Evolutionary conservation across 257 asterid genomes (phyloP).

Genomic region (Solanum lignicaule): DNA sequence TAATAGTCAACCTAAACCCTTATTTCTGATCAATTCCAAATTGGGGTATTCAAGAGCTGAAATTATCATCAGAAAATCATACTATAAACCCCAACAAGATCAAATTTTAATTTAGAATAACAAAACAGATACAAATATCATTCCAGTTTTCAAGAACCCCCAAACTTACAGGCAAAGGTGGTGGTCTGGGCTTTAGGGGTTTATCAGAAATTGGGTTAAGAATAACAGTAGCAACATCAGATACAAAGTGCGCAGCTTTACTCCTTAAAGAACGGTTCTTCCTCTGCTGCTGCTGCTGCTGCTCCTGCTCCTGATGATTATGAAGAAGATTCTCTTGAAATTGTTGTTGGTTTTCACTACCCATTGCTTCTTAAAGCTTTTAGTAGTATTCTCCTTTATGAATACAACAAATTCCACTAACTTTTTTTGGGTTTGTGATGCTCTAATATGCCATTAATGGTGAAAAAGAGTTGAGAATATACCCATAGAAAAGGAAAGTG

Average conservation of each 20-base stretch:
- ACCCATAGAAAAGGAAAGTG: not conserved
- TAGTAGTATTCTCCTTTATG: not conserved
- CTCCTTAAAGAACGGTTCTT: constrained; percentile 52
- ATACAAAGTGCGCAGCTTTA: constrained; percentile 89
- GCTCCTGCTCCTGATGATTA: not conserved
- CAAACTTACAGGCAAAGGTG: constrained; percentile 30
- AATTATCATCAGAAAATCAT: not conserved
- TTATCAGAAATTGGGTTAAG: constrained; percentile 87
- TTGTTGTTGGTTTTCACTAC: not conserved
- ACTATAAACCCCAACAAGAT: not conserved
- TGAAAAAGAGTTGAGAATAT: not conserved
- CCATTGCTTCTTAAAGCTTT: not conserved
- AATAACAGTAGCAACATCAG: constrained; percentile 80
- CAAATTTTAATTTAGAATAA: not conserved
- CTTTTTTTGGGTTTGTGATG: not conserved
- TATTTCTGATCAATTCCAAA: not conserved
- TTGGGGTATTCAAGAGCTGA: not conserved
- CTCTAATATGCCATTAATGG: not conserved
- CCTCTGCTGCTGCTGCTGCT: constrained; percentile 9
- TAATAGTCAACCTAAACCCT: not conserved
- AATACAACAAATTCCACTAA: not conserved
- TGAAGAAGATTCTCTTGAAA: not conserved
- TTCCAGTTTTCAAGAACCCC: not conserved
- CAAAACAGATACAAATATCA: not conserved
- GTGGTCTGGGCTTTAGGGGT: constrained; percentile 26